Percentiles rank a stretch among this genome's conserved stretches.
These are phyloP conservation scores for Fusarium praegraminearum DNA, from an alignment of 2,329 filamentous ascomycete genomes.

Conservation along the genomic window DNA sequence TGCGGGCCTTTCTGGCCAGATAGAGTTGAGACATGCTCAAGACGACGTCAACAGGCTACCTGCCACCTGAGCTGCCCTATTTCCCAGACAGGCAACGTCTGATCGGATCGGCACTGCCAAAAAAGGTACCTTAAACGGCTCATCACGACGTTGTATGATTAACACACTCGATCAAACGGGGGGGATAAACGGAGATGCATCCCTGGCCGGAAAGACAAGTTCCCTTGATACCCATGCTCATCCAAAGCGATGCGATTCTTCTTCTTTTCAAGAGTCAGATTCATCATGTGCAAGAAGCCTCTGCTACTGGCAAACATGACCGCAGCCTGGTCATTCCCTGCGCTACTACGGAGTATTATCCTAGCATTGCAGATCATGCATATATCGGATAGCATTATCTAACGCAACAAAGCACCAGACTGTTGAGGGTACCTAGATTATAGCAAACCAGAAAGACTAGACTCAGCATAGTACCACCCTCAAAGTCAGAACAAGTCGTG, in stretches of 20 bases:
- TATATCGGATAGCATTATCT: constrained; percentile 30
- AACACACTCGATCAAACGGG: constrained; percentile 28
- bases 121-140: constrained; percentile 29
- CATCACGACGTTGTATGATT: constrained; percentile 25
- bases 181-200: constrained; percentile 29
- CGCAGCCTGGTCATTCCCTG: constrained; percentile 8
- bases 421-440: constrained; percentile 15
- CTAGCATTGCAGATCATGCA: constrained; percentile 36
- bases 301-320: constrained; percentile 1
- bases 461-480: constrained; percentile 26
- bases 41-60: not conserved
- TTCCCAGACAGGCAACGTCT: constrained; percentile 25
- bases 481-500: not conserved
- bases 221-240: constrained; percentile 2
- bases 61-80: not conserved
- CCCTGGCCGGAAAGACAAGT: constrained; percentile 12
- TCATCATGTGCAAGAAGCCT: constrained; percentile 4
- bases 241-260: not conserved
- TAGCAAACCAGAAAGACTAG: constrained; percentile 19
- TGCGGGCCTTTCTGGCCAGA: not conserved
- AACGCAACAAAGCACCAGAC: constrained; percentile 9
- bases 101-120: constrained; percentile 43
- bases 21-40: not conserved
- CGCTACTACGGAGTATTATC: constrained; percentile 1
- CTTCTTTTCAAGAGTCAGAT: not conserved